phyloP scores from a whole-genome alignment of 1,284 basidiomycete genomes.

The Lentinula novae-zelandiae region DNA sequence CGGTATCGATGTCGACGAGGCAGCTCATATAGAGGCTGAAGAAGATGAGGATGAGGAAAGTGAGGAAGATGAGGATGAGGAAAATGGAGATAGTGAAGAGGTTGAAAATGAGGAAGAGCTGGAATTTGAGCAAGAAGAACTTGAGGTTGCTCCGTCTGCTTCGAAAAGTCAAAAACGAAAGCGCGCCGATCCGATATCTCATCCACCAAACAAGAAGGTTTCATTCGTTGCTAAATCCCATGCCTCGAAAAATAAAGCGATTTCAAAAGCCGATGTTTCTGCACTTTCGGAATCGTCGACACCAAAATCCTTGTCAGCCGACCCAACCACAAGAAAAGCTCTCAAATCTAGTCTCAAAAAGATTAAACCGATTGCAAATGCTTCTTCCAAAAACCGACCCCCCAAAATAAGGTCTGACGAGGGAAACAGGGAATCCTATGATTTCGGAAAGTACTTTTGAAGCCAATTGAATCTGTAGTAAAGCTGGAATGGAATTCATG shows the following conservation, averaged over 20 bases:
- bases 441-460: slow-evolving; percentile 54
- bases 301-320: background rate
- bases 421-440: slow-evolving; percentile 41
- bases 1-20: slow-evolving; percentile 23
- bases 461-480: background rate
- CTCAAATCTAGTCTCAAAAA: background rate
- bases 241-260: background rate
- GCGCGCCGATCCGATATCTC: slow-evolving; percentile 28
- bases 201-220: slow-evolving; percentile 48
- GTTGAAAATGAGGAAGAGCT: slow-evolving; percentile 15
- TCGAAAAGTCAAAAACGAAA: slow-evolving; percentile 49
- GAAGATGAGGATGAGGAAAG: slow-evolving; percentile 28
- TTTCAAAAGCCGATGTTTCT: background rate
- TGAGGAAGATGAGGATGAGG: slow-evolving; percentile 20
- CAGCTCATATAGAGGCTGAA: background rate
- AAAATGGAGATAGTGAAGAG: slow-evolving; percentile 17
- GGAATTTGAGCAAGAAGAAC: slow-evolving; percentile 26
- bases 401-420: slow-evolving; percentile 14
- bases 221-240: slow-evolving; percentile 25
- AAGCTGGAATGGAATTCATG: background rate
- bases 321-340: background rate
- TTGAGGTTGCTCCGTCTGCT: slow-evolving; percentile 24
- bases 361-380: background rate
- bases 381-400: background rate
- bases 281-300: background rate